These are phyloP conservation scores for Dryas drummondii DNA, from an alignment of 306 rosid genomes.

Conservation along the genomic window DNA sequence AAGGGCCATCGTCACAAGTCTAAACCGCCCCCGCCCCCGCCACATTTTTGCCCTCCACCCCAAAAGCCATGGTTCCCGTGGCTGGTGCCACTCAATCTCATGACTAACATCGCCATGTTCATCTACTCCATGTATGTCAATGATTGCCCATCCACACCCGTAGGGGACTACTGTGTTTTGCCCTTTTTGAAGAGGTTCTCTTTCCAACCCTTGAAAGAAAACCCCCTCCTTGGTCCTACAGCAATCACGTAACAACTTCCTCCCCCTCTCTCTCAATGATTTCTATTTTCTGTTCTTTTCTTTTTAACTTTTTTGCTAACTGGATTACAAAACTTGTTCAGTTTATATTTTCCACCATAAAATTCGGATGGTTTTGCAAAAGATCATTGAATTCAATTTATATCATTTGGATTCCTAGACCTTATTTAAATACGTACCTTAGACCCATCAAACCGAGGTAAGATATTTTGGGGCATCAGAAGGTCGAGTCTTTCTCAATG, in stretches of 20 bases:
- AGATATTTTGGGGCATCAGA: too few species aligned
- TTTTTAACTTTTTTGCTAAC: background rate
- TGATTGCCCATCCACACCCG: slow-evolving; percentile 50
- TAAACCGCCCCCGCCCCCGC: slow-evolving; percentile 35
- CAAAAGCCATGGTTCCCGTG: slow-evolving; percentile 59
- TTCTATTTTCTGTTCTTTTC: background rate
- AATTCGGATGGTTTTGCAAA: too few species aligned
- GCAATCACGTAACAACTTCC: slow-evolving; percentile 40
- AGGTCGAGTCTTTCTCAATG: too few species aligned
- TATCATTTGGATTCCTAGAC: background rate
- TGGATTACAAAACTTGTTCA: background rate
- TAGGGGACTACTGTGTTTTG: slow-evolving; percentile 37
- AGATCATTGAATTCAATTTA: background rate
- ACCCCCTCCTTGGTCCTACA: slow-evolving; percentile 80
- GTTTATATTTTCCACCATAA: background rate
- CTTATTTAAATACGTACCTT: background rate
- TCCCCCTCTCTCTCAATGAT: background rate
- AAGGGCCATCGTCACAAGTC: slow-evolving; percentile 29
- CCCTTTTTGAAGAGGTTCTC: slow-evolving; percentile 53
- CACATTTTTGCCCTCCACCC: slow-evolving; percentile 38
- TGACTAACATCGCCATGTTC: slow-evolving; percentile 48
- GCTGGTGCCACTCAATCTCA: slow-evolving; percentile 63
- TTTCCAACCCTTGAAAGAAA: slow-evolving; percentile 69
- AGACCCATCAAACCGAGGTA: too few species aligned
- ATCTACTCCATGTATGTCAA: slow-evolving; percentile 58